Evolutionary conservation across 169 alveolate species (phyloP).

Genomic region (Sarcocystis neurona): DNA sequence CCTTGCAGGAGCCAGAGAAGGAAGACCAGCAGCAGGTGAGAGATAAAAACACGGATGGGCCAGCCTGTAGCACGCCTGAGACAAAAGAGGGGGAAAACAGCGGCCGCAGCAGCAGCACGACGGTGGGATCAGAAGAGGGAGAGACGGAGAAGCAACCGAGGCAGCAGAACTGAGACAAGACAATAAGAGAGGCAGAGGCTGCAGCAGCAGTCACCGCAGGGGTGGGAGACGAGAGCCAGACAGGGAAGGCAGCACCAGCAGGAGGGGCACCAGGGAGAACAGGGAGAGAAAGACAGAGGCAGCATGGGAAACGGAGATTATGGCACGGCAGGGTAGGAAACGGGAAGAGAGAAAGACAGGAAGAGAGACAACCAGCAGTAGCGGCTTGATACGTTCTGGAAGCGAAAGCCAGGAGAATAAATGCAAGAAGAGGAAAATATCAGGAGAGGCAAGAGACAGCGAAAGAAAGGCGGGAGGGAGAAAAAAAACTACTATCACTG

Average conservation of each 20-base stretch:
- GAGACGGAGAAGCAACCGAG: not conserved
- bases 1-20: not conserved
- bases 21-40: not conserved
- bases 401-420: not conserved
- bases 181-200: not conserved
- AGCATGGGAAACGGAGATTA: not conserved
- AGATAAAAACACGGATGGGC: too few species aligned
- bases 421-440: not conserved
- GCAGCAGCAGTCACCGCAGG: not conserved
- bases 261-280: not conserved
- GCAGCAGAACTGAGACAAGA: too few species aligned
- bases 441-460: not conserved
- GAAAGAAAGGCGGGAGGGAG: not conserved
- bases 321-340: not conserved
- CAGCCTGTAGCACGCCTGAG: conserved; percentile 12
- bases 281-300: not conserved
- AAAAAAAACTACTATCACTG: not conserved
- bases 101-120: not conserved
- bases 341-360: not conserved
- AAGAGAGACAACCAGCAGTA: not conserved
- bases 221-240: not conserved
- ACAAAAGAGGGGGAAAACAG: not conserved
- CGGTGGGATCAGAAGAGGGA: not conserved
- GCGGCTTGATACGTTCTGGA: not conserved
- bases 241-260: not conserved